Evolutionary conservation across 306 rosid species (phyloP).

Genomic region (Acmispon strigosus): DNA sequence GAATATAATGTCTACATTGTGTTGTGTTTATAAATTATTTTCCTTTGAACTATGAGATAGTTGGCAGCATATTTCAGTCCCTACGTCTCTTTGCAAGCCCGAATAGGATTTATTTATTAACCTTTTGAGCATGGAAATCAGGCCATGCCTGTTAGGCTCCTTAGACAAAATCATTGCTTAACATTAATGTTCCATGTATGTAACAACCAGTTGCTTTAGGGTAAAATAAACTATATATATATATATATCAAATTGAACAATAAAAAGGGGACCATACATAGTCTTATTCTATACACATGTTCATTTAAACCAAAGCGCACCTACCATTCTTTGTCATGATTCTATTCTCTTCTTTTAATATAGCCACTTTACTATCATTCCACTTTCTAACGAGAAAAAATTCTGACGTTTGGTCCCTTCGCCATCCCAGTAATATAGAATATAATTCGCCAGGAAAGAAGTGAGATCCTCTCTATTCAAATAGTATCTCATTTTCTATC

Average conservation of each 20-base stretch:
- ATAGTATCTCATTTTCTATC: no score
- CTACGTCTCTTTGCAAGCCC: not conserved
- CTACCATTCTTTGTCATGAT: slow-evolving; percentile 26
- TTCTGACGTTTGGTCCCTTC: slow-evolving; percentile 19
- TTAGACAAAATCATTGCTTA: slow-evolving; percentile 25
- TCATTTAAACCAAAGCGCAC: slow-evolving; percentile 10
- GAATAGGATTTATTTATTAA: not conserved
- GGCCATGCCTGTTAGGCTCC: not conserved
- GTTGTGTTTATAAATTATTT: no score
- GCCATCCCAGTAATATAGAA: not conserved
- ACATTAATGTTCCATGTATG: not conserved
- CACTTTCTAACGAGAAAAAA: slow-evolving; percentile 3
- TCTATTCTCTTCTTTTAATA: slow-evolving; percentile 28
- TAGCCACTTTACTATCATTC: slow-evolving; percentile 14
- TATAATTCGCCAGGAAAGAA: slow-evolving; percentile 3
- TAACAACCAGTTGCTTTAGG: not conserved
- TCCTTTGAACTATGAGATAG: not conserved
- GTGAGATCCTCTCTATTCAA: no score
- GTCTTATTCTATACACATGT: not conserved
- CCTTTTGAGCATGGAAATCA: slow-evolving; percentile 10
- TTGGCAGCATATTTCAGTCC: not conserved
- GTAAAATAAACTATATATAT: not conserved
- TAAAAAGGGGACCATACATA: slow-evolving; percentile 1
- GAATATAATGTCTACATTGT: no score
- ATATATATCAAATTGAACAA: not conserved